A percentile compares a stretch with the other conserved stretches of the same genome.
phyloP scores from a whole-genome alignment of 2,329 filamentous ascomycete genomes.

The Diaporthe vaccinii region DNA sequence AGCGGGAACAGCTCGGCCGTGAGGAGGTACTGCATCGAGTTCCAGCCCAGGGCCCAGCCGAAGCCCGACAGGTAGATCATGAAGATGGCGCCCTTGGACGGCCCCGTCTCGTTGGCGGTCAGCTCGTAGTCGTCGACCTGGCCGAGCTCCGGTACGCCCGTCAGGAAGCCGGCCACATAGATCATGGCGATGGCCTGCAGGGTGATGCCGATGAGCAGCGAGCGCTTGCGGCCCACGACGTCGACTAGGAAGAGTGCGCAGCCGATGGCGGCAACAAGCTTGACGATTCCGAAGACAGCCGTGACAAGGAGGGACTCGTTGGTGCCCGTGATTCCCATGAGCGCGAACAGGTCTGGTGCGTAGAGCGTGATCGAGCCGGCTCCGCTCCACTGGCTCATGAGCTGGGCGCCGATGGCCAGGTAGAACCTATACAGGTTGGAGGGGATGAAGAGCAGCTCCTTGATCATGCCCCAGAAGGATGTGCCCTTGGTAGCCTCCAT shows the following conservation, averaged over 20 bases:
- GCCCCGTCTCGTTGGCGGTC: constrained; percentile 61
- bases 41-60: constrained; percentile 81
- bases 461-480: constrained; percentile 74
- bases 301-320: constrained; percentile 80
- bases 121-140: constrained; percentile 63
- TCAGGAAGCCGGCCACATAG: constrained; percentile 73
- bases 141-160: constrained; percentile 71
- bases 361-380: constrained; percentile 83
- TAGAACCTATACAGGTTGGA: constrained; percentile 82
- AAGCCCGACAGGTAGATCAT: constrained; percentile 80
- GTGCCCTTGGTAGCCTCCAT: constrained; percentile 78
- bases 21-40: constrained; percentile 83
- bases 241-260: constrained; percentile 86
- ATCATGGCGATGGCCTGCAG: constrained; percentile 73
- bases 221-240: constrained; percentile 80
- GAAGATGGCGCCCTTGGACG: constrained; percentile 76
- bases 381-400: constrained; percentile 81
- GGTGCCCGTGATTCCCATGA: constrained; percentile 77
- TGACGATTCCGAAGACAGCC: constrained; percentile 82
- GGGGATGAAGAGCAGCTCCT: constrained; percentile 76
- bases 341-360: constrained; percentile 78
- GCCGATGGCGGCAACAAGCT: constrained; percentile 74
- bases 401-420: constrained; percentile 76
- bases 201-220: constrained; percentile 71
- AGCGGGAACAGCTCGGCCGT: constrained; percentile 84